Evolutionary conservation across 148 eudicot genomes (phyloP).

Genomic region (Pouteria glomerata): DNA sequence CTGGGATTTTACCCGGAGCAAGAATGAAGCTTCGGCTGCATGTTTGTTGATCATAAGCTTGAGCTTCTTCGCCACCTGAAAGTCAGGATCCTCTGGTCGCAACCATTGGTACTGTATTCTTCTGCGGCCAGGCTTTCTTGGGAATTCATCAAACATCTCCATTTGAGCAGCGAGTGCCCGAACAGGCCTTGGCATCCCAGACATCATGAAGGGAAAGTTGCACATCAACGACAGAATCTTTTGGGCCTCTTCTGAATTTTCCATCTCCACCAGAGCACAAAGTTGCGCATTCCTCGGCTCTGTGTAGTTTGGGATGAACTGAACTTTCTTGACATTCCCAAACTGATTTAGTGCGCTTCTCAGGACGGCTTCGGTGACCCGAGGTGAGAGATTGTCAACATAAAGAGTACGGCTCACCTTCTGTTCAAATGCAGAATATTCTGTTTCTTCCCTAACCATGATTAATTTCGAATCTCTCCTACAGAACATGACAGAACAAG

Average conservation of each 20-base stretch:
- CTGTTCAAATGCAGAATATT: too few relatives aligned
- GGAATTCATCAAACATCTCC: slow-evolving; percentile 70
- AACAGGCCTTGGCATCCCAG: slow-evolving; percentile 79
- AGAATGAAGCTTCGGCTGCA: slow-evolving; percentile 32
- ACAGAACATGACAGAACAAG: too few relatives aligned
- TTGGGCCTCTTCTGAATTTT: slow-evolving; percentile 30
- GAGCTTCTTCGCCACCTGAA: slow-evolving; percentile 46
- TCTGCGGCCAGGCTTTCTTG: slow-evolving; percentile 54
- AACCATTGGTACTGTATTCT: slow-evolving; percentile 46
- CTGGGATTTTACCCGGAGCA: slow-evolving; percentile 33
- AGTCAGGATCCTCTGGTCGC: slow-evolving; percentile 50
- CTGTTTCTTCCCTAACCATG: too few relatives aligned
- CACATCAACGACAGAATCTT: slow-evolving; percentile 24
- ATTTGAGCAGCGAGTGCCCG: slow-evolving; percentile 40
- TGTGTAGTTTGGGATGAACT: slow-evolving; percentile 44
- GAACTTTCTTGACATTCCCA: slow-evolving; percentile 4
- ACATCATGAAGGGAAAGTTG: slow-evolving; percentile 53
- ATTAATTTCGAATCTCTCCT: too few relatives aligned
- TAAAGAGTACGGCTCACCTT: too few relatives aligned
- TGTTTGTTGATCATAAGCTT: slow-evolving; percentile 41
- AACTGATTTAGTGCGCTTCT: too few relatives aligned
- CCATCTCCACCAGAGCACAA: slow-evolving; percentile 67
- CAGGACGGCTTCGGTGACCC: too few relatives aligned
- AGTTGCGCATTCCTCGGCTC: slow-evolving; percentile 21
- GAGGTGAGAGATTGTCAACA: too few relatives aligned